Conservation (phyloP, 306 rosid species). For the Cucurbita maxima region DNA sequence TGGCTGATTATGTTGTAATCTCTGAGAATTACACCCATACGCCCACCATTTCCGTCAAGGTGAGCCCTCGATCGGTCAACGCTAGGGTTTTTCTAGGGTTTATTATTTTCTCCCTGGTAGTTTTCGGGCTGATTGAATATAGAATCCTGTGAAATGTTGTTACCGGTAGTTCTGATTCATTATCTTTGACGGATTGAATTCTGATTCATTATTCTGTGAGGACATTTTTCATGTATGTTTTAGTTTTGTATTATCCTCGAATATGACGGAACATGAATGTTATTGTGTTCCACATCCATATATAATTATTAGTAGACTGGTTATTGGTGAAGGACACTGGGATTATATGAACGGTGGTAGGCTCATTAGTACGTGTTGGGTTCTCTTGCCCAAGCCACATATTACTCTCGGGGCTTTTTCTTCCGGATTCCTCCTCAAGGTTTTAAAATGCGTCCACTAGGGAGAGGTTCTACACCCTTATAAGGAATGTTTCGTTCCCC, state of each 20-base stretch:
- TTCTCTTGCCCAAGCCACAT: background rate
- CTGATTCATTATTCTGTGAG: background rate
- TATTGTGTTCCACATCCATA: background rate
- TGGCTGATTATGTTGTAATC: slow-evolving; percentile 59
- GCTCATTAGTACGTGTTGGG: background rate
- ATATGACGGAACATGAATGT: background rate
- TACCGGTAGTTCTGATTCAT: background rate
- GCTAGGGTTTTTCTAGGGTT: background rate
- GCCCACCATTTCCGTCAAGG: slow-evolving; percentile 70
- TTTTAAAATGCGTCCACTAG: too few species aligned
- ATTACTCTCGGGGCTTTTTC: too few species aligned
- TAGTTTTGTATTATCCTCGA: background rate
- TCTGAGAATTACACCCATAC: slow-evolving; percentile 22
- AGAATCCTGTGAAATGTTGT: too few species aligned
- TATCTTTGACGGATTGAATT: background rate
- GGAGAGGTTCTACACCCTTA: too few species aligned
- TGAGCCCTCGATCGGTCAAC: slow-evolving; percentile 1
- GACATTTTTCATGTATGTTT: background rate
- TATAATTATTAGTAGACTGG: background rate
- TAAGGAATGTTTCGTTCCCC: too few species aligned
- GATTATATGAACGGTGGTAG: background rate
- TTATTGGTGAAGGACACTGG: background rate
- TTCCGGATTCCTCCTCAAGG: too few species aligned
- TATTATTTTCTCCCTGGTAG: background rate
- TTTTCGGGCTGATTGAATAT: background rate